These are phyloP conservation scores for Neofusicoccum laricinum DNA, from an alignment of 2,329 filamentous ascomycete species.

Conservation along the genomic window DNA sequence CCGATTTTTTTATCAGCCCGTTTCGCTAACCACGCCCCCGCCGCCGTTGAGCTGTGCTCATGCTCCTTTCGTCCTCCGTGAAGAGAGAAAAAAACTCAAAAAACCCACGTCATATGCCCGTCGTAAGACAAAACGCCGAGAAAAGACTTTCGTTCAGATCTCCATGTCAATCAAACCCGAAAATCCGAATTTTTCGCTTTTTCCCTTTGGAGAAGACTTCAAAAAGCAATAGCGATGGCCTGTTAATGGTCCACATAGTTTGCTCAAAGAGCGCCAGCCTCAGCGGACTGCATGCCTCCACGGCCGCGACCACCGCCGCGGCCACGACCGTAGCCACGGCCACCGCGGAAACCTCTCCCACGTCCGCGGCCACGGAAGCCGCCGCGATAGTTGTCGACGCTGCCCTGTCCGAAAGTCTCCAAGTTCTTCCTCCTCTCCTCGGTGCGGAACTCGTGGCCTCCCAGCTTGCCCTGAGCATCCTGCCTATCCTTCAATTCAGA, in stretches of 20 bases:
- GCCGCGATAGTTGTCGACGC: constrained; percentile 77
- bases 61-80: not conserved
- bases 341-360: constrained; percentile 54
- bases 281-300: not conserved
- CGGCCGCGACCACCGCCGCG: constrained; percentile 33
- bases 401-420: constrained; percentile 96
- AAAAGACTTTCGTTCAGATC: not conserved
- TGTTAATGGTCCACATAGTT: not conserved
- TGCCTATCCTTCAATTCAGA: constrained; percentile 88
- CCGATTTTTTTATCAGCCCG: too few relatives aligned
- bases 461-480: constrained; percentile 64
- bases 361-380: constrained; percentile 77
- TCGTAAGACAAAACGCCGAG: not conserved
- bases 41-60: too few relatives aligned
- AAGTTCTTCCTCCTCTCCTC: constrained; percentile 92
- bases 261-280: constrained; percentile 1
- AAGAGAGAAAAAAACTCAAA: too few relatives aligned
- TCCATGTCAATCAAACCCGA: not conserved
- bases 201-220: not conserved
- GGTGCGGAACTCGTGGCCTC: constrained; percentile 81
- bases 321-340: constrained; percentile 44
- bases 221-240: not conserved
- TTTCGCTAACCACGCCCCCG: too few relatives aligned
- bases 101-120: not conserved
- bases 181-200: not conserved